phyloP scores from a whole-genome alignment of 2,329 filamentous ascomycete species.

The Aaosphaeria arxii region DNA sequence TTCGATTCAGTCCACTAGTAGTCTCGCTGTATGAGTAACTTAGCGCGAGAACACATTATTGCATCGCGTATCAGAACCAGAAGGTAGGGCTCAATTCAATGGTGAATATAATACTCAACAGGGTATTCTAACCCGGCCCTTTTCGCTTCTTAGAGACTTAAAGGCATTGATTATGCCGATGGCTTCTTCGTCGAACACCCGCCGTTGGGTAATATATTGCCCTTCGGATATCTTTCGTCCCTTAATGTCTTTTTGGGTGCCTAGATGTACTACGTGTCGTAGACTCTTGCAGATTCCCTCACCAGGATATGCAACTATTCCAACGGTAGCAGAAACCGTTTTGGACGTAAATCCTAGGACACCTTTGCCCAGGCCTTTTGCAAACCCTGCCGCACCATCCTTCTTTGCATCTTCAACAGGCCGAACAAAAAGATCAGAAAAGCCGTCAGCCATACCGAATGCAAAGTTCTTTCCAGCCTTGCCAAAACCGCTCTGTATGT shows the following conservation, averaged over 20 bases:
- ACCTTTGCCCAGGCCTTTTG: conserved; percentile 22
- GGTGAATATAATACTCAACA: too few relatives aligned
- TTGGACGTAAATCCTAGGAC: conserved; percentile 16
- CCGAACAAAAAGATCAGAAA: conserved; percentile 18
- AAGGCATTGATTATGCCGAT: background rate
- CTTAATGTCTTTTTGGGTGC: conserved; percentile 5
- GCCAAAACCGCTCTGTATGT: conserved; percentile 7
- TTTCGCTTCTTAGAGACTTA: background rate
- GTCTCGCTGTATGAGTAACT: too few relatives aligned
- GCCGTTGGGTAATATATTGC: background rate
- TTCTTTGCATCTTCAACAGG: conserved; percentile 16
- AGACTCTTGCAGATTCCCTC: conserved; percentile 13
- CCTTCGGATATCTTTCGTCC: conserved; percentile 5
- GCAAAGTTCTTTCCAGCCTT: conserved; percentile 18
- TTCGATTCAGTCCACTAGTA: too few relatives aligned
- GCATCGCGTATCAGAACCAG: too few relatives aligned
- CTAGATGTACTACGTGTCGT: conserved; percentile 4
- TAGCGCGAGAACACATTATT: too few relatives aligned
- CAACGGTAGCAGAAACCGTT: conserved; percentile 1
- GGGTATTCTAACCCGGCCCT: background rate
- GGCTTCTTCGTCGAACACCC: background rate
- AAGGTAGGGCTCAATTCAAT: too few relatives aligned
- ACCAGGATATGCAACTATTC: conserved; percentile 12
- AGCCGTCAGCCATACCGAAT: conserved; percentile 18
- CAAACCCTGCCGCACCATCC: conserved; percentile 17